phyloP scores from a whole-genome alignment of 2,329 filamentous ascomycete species.

The Scleromitrula shiraiana region DNA sequence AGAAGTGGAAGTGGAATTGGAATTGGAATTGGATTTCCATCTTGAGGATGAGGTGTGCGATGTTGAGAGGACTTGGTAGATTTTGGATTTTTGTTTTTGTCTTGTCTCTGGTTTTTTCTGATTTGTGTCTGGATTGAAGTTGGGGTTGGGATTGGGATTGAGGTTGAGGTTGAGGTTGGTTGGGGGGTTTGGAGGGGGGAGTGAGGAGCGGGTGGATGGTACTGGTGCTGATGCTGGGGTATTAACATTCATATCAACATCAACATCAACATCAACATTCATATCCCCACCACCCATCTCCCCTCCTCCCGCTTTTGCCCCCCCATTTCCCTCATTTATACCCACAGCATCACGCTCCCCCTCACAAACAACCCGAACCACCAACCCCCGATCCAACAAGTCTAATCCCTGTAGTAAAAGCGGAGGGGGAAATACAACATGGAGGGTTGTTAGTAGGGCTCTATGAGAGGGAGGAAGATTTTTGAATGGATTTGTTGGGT shows the following conservation, averaged over 20 bases:
- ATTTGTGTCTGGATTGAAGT: no score
- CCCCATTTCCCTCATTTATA: conserved; percentile 6
- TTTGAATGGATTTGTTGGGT: conserved; percentile 18
- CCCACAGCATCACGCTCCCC: neutral
- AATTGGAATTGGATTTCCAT: conserved; percentile 25
- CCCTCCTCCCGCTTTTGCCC: neutral
- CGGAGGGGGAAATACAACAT: conserved; percentile 69
- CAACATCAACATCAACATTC: neutral
- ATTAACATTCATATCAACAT: neutral
- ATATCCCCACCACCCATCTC: neutral
- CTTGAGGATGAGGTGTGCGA: conserved; percentile 28
- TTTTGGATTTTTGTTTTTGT: neutral
- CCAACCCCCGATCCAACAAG: conserved; percentile 69
- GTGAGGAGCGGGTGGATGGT: neutral
- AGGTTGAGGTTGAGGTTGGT: conserved; percentile 2
- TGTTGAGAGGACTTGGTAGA: conserved; percentile 24
- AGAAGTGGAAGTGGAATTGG: conserved; percentile 24
- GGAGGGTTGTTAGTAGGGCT: conserved; percentile 46
- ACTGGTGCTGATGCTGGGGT: no score
- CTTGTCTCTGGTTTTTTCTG: neutral
- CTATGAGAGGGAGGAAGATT: conserved; percentile 25
- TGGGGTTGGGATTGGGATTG: no score
- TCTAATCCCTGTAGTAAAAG: conserved; percentile 80
- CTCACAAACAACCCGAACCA: conserved; percentile 45
- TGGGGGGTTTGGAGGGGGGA: conserved; percentile 12